Base-by-base conservation (phyloP, 768 basidiomycete species). In the Rossbeevera mucosa region DNA sequence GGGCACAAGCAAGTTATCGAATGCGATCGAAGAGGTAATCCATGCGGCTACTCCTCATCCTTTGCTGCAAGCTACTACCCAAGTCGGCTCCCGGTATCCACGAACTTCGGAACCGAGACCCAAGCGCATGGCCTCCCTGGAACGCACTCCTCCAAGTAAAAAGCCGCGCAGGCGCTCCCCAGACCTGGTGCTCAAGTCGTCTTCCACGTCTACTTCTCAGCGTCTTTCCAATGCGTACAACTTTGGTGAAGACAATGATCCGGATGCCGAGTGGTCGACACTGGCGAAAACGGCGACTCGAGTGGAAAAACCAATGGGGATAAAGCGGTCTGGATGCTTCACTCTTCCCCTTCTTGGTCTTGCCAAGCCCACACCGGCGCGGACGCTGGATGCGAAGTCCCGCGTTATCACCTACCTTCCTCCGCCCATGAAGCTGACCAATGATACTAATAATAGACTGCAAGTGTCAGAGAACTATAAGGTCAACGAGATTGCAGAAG, bases 331-430 rank as follows among this genome's bases (percentile, higher is more conserved):
- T 11, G 65, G 60, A 7, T 7, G 18, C 1, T 67, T 67, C 22
- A 57, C 51, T 49, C 61, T 66, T 7, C 65, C 67, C 8, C 33
- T 57, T 2, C 45, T 36, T 8, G 48, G 59, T 7, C 29, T 41
- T 33, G 28, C n/a, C 5, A 25, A 11, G 38, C 5, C 2, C 33
- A 42, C 22, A n/a, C 5, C 50, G 33, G 7, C 38, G 11, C 48
- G 16, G 7, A n/a, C 20, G 0, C 31, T 42, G 7, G 45, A 48
- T 8, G 49, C n/a, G 20, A 58, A 46, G 22, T 52, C 26, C 18
- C 66, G 66, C 4, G 59, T 69, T 7, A 62, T 69, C 41, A 68
- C 61, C 2, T 68, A 68, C 47, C 48, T 69, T 1, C 66, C 66
- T 1, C 66, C 66, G 4, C 66, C 64, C 25, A 43, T 26, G 21